Conservation (phyloP, 176 grass and related monocot species). For the Carex pumila region DNA sequence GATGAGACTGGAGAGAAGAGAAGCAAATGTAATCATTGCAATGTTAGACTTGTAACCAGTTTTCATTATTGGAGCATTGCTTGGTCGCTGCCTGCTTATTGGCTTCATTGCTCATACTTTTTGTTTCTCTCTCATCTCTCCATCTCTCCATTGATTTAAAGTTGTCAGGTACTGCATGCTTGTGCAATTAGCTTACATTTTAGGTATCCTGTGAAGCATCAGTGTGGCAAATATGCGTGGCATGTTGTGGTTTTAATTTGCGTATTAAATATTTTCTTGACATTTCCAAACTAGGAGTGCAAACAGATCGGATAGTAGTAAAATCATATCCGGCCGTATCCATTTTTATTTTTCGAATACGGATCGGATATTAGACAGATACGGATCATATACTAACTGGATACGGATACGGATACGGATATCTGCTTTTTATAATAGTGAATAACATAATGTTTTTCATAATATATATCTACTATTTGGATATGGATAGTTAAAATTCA, state of each 20-base stretch:
- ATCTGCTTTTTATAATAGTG: too few species aligned
- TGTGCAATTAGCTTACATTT: neutral
- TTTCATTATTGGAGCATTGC: conserved; percentile 15
- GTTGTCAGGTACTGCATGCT: conserved; percentile 6
- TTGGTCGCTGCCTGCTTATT: conserved; percentile 6
- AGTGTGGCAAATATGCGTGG: neutral
- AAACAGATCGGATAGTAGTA: too few species aligned
- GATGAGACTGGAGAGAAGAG: neutral
- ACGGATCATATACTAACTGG: too few species aligned
- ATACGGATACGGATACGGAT: too few species aligned
- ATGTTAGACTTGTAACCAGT: conserved; percentile 11
- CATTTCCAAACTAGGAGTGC: too few species aligned
- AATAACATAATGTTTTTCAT: too few species aligned
- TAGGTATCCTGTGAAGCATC: neutral
- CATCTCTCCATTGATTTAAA: conserved; percentile 6
- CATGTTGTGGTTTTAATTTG: neutral
- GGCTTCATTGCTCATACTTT: neutral
- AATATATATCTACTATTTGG: too few species aligned
- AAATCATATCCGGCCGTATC: too few species aligned
- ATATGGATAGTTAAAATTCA: too few species aligned
- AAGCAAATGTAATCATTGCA: conserved; percentile 3
- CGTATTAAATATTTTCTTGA: too few species aligned
- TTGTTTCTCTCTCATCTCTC: conserved; percentile 9
- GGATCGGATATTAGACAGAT: too few species aligned
- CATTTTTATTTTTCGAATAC: too few species aligned